These are phyloP conservation scores for Sclerotinia sclerotiorum DNA, from an alignment of 2,329 filamentous ascomycete species.

Conservation along the genomic window DNA sequence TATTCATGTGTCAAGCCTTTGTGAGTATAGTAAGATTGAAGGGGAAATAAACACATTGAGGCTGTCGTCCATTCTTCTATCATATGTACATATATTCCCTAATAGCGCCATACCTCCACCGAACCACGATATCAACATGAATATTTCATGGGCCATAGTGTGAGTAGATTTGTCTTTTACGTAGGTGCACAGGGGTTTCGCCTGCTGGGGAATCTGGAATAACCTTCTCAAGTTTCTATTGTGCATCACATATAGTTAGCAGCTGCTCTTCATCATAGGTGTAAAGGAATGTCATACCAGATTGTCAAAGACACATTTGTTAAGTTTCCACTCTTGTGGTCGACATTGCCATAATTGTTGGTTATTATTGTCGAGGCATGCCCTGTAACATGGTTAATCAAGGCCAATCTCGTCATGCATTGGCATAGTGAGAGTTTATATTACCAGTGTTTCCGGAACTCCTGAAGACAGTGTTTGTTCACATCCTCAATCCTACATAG, in stretches of 20 bases:
- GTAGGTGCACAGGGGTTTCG: slow-evolving; percentile 71
- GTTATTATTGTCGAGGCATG: slow-evolving; percentile 95
- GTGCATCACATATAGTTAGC: not conserved
- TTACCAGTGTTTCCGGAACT: slow-evolving; percentile 84
- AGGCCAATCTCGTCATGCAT: not conserved
- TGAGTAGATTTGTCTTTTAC: slow-evolving; percentile 56
- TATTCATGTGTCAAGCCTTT: no score
- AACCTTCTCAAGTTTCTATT: slow-evolving; percentile 75
- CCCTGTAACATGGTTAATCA: slow-evolving; percentile 43
- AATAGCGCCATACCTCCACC: not conserved
- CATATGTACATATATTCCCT: slow-evolving; percentile 23
- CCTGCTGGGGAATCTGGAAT: slow-evolving; percentile 72
- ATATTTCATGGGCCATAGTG: slow-evolving; percentile 24
- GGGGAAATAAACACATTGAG: no score
- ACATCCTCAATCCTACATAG: slow-evolving; percentile 78
- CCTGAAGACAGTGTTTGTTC: slow-evolving; percentile 87
- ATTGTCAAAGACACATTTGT: slow-evolving; percentile 94
- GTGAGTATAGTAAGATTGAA: no score
- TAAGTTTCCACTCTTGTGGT: slow-evolving; percentile 81
- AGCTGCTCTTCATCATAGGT: not conserved
- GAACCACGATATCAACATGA: not conserved
- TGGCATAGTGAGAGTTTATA: not conserved
- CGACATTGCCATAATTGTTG: slow-evolving; percentile 97
- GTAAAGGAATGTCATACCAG: slow-evolving; percentile 61
- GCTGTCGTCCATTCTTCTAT: no score